Evolutionary conservation across 2,329 filamentous ascomycete species (phyloP), one percentile per base, ranked within the genome.

Genomic region (Neofusicoccum cordaticola): DNA sequence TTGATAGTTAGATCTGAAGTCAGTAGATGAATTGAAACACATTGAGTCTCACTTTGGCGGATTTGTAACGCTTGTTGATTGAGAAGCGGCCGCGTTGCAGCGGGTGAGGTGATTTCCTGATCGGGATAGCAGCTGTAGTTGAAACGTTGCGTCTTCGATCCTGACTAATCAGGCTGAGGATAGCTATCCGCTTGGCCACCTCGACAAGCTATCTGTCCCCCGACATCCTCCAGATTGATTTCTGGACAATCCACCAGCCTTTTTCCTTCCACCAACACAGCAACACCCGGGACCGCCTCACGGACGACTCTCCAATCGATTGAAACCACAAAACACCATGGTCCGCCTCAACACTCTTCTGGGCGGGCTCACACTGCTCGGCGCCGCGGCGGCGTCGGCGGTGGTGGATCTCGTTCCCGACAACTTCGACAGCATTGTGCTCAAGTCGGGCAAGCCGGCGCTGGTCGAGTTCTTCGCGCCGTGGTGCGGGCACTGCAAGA

Each of bases 401-500:
- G 95, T 99, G 68, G 84, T 96, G 72, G 94, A 98, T 78, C 89
- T 99, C 67, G 88, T 90, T 66, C 93, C 94, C 64, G 83, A 83
- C 72, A 99, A 97, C 84, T 99, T 99, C 78, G 94, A 98, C 83
- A 82, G 89, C 53, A 84, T 97, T 63, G 92, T 97, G 68, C 85
- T 97, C 66, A 88, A 96, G 77, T 94, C 91, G 51, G 93, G 93
- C 79, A 98, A 96, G 83, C 94, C 95, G 48, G 93, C 95, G 0
- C 88, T 99, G 31, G 93, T 98, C 72, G 93, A 98, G 79, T 99
- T 99, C 86, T 98, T 96, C 76, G 95, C 95, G 39, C 93, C 94
- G 27, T 99, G 95, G 95, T 99, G 95, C 75, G 96, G 95, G 37
- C 95, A 99, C 85, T 99, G 95, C 92, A 98, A 98, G 86, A 96